These are phyloP conservation scores for Candida nemodendra DNA, from an alignment of 805 yeast species.

Conservation along the genomic window DNA sequence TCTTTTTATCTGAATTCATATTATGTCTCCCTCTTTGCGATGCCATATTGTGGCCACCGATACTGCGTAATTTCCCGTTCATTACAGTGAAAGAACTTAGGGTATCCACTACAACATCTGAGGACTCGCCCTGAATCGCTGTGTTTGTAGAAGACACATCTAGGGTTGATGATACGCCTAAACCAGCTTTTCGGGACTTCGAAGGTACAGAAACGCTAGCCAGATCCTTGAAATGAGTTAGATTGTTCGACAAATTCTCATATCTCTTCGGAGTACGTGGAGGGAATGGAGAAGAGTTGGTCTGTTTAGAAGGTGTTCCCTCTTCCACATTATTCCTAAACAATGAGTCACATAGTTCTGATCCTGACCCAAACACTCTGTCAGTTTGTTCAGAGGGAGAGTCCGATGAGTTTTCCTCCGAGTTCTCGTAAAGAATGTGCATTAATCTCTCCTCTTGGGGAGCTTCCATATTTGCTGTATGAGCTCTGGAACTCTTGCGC, in stretches of 20 bases:
- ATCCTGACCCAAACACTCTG: neutral
- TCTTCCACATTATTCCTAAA: no score
- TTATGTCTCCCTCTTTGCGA: neutral
- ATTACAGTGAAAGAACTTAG: conserved; percentile 17
- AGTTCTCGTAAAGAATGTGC: conserved; percentile 31
- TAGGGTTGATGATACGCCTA: neutral
- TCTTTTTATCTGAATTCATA: conserved; percentile 1
- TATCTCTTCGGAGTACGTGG: conserved; percentile 19
- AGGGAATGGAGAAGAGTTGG: neutral
- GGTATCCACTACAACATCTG: conserved; percentile 21
- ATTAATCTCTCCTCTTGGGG: conserved; percentile 21
- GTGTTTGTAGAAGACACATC: neutral
- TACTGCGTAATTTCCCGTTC: conserved; percentile 16
- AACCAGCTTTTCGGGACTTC: neutral
- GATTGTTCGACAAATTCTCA: conserved; percentile 21
- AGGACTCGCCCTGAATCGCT: neutral
- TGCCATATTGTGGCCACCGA: conserved; percentile 5
- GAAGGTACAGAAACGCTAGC: conserved; percentile 2
- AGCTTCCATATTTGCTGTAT: conserved; percentile 11
- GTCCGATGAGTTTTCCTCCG: conserved; percentile 19
- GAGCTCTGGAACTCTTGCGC: conserved; percentile 5
- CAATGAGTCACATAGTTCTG: neutral
- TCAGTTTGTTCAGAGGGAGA: neutral
- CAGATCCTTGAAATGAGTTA: conserved; percentile 16
- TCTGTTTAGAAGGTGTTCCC: no score